These are phyloP conservation scores for Excoecaria cochinchinensis DNA, from an alignment of 345 rosid genomes.

Conservation along the genomic window DNA sequence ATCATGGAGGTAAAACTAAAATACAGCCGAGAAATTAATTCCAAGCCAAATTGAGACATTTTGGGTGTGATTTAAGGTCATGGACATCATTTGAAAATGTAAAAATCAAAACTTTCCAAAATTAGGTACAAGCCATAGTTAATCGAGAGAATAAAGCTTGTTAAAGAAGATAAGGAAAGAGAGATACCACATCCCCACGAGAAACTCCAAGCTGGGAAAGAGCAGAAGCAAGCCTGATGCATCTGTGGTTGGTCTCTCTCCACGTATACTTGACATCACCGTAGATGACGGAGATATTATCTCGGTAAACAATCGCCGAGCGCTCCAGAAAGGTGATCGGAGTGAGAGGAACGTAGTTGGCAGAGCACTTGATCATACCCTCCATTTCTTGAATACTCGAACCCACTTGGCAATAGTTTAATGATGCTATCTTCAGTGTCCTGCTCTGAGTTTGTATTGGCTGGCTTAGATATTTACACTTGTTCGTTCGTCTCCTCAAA, in stretches of 20 bases:
- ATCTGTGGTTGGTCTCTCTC: conserved; percentile 48
- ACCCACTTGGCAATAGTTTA: too few relatives aligned
- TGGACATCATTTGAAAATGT: too few relatives aligned
- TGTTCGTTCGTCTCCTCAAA: too few relatives aligned
- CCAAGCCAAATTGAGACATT: too few relatives aligned
- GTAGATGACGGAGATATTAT: conserved; percentile 41
- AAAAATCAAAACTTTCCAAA: not conserved
- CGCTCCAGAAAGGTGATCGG: conserved; percentile 65
- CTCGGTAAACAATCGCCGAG: conserved; percentile 49
- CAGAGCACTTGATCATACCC: conserved; percentile 47
- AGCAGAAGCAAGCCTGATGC: conserved; percentile 62
- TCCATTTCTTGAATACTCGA: conserved; percentile 25
- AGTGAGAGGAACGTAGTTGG: conserved; percentile 53
- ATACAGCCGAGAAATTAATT: too few relatives aligned
- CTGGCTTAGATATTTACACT: too few relatives aligned
- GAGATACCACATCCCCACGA: conserved; percentile 46
- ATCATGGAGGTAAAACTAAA: too few relatives aligned
- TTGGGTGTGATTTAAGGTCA: too few relatives aligned
- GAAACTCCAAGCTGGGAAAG: conserved; percentile 45
- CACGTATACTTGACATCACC: conserved; percentile 55
- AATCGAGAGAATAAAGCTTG: not conserved
- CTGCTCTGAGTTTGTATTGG: too few relatives aligned
- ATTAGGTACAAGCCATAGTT: not conserved
- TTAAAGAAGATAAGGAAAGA: not conserved
- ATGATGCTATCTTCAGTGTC: too few relatives aligned